Base-by-base conservation (phyloP, 306 rosid genomes). In the Cicer judaicum region DNA sequence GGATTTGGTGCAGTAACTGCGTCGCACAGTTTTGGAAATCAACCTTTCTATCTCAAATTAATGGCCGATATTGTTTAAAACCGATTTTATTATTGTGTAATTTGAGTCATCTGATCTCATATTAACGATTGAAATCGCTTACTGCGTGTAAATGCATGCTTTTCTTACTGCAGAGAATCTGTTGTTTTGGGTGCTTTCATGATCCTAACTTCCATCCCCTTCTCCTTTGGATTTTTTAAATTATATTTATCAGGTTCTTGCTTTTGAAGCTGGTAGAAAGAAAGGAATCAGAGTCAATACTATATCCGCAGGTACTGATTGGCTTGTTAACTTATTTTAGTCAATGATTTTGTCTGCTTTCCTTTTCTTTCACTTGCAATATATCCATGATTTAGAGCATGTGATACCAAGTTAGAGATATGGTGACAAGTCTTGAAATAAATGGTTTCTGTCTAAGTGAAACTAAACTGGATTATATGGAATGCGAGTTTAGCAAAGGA, bases 201-300 rank as follows among this genome's bases (percentile, higher is more conserved):
- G 62, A 18, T 68, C 19, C 4, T 53, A 61, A 48, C 55, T 42
- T 75, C 13, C 46, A 2, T 29, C 7, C 24, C 44, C 10, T 15
- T 57, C 41, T 7, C 38, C 39, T 6, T 34, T 29, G 64, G 9
- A 36, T 15, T 39, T 43, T 43, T 7, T 7, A 18, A 18, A 64
- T 43, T 19, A 7, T 19, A 43, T 13, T 9, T 47, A 72, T 60
- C 84, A 93, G 98, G 97, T 93, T 78, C 98, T 93, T 79, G 98
- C 98, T 78, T 93, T 93, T 70, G 98, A 93, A 89, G 98, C 96
- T 8, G 98, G 98, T 43, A 86, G 98, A 85, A 93, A 83, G 84
- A 85, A 88, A 83, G 85, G 78, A 86, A 57, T 91, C 80, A 86
- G 98, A 82, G 97, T 93, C 78, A 93, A 93, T 82, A 81, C 93